Base-by-base conservation (phyloP, 371 early-diverging fungal species). In the Rhizopus stolonifer region DNA sequence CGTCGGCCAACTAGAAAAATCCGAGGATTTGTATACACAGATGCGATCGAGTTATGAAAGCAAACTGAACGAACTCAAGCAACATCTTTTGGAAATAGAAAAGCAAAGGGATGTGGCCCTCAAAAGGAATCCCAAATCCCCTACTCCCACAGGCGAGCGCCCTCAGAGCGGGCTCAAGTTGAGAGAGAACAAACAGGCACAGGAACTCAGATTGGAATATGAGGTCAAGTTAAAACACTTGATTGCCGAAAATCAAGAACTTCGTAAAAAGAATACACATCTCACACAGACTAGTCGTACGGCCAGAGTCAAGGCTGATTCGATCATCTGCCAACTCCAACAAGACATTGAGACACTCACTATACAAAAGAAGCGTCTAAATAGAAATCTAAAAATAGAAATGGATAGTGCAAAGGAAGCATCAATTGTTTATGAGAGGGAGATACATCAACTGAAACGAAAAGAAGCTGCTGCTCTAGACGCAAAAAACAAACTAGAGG, bases 361-460 rank as follows among this genome's bases (percentile, higher is more conserved):
- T 60, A 66, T 70, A 8, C 91, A 92, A 57, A 91, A 90, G 61
- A 72, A 84, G 38, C 79, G 82, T 11, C 78, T 88, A 74, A 55
- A 82, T 47, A 86, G 83, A 52, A 71, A 82, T 1, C 75, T 87
- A 63, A 84, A 85, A 49, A 71, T 71, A 46, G 87, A 88, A 48
- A 66, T 74, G 0, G 80, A 84, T 46, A 69, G 74, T 18, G 68
- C 74, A 51, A 79, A 88, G 24, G 87, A 84, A 15, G 59, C 76
- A 34, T 67, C 73, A 11, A 64, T 70, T 10, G 55, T 60, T 11
- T 76, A 76, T 31, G 82, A 88, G 54, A 70, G 80, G n/a, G 87
- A 92, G 49, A 72, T 90, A 26, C 82, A 82, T 18, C 71, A 73
- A 21, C 56, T 90, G 8, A 75, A 81, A 25, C 69, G 86, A 24